These are phyloP conservation scores for Terfezia boudieri DNA, from an alignment of 495 filamentous ascomycete species.

Conservation along the genomic window DNA sequence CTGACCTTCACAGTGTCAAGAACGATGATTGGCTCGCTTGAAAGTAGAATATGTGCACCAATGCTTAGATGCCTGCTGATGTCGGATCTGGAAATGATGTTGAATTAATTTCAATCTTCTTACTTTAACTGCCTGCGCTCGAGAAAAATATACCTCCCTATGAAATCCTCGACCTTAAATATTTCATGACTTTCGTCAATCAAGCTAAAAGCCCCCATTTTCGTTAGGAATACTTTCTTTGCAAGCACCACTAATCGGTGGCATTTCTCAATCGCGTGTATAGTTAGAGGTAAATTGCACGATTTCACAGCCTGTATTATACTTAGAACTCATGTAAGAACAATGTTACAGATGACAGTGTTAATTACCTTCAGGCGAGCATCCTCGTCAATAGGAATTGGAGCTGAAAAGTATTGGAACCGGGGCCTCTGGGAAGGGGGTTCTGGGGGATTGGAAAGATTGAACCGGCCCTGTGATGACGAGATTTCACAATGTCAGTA, in stretches of 20 bases:
- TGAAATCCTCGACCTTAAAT: conserved; percentile 17
- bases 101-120: too few relatives aligned
- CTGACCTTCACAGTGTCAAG: conserved; percentile 21
- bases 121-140: too few relatives aligned
- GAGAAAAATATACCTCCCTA: neutral
- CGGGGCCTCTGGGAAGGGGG: conserved; percentile 8
- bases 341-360: too few relatives aligned
- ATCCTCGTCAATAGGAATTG: too few relatives aligned
- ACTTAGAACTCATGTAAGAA: too few relatives aligned
- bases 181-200: conserved; percentile 19
- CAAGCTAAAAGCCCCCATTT: conserved; percentile 20
- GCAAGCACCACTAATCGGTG: conserved; percentile 11
- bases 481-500: too few relatives aligned
- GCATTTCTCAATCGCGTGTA: conserved; percentile 7
- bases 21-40: conserved; percentile 20
- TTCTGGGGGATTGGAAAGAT: conserved; percentile 20
- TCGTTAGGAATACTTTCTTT: conserved; percentile 17
- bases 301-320: conserved; percentile 18
- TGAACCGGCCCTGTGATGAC: conserved; percentile 14
- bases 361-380: too few relatives aligned
- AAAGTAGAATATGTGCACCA: conserved; percentile 21
- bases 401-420: too few relatives aligned
- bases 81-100: conserved; percentile 9
- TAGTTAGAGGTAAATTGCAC: conserved; percentile 8
- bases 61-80: conserved; percentile 19